Conservation (phyloP, 1,284 basidiomycete species). For the Fomitopsis palustris region DNA sequence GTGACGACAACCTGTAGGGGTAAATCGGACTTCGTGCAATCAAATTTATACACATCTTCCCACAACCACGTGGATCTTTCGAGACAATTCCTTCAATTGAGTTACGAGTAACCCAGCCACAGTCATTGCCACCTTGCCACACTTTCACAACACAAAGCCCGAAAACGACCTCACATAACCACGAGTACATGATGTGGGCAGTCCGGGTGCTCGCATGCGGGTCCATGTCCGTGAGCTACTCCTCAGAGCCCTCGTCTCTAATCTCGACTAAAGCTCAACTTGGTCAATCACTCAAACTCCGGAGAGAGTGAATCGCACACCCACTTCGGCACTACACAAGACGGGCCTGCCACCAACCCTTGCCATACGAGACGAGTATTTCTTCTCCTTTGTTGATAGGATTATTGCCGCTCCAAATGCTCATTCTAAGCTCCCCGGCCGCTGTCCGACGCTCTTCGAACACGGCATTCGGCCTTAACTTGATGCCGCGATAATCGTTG, state of each 20-base stretch:
- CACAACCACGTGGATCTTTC: slow-evolving; percentile 9
- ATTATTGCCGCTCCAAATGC: slow-evolving; percentile 62
- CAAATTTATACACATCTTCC: slow-evolving; percentile 7
- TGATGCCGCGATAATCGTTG: slow-evolving; percentile 83
- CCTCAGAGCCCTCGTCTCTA: too few species aligned
- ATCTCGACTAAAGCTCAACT: too few species aligned
- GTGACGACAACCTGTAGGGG: not conserved
- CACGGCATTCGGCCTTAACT: slow-evolving; percentile 64
- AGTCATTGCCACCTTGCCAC: too few species aligned
- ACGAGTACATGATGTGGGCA: too few species aligned
- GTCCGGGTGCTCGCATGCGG: too few species aligned
- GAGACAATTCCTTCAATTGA: slow-evolving; percentile 4
- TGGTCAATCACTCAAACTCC: not conserved
- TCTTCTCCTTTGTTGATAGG: slow-evolving; percentile 80
- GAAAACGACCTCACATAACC: too few species aligned
- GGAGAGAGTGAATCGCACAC: not conserved
- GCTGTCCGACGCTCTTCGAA: slow-evolving; percentile 60
- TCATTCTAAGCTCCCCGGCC: slow-evolving; percentile 72
- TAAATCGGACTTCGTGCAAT: not conserved
- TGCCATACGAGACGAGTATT: slow-evolving; percentile 89
- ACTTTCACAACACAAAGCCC: too few species aligned
- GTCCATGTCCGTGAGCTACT: too few species aligned
- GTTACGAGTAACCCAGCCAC: too few species aligned
- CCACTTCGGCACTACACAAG: not conserved
- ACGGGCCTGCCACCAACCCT: slow-evolving; percentile 78